Conservation (phyloP, 1,284 basidiomycete genomes). For the Sporisorium exsertum region DNA sequence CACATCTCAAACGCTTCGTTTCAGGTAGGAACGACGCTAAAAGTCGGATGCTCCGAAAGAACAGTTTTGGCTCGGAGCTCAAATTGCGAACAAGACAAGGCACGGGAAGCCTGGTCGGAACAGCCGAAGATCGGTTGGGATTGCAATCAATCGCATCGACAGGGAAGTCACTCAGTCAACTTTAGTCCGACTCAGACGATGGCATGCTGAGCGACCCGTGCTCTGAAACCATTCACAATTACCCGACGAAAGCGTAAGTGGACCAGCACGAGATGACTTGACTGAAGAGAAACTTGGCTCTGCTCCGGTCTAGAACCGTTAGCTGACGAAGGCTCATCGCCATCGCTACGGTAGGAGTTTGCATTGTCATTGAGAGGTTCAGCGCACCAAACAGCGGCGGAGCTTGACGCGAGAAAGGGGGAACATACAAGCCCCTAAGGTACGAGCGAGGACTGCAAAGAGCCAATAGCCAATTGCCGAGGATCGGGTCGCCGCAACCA, state of each 20-base stretch:
- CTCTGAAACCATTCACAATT: neutral
- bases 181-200: neutral
- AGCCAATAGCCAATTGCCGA: neutral
- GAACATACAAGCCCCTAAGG: neutral
- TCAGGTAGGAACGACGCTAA: too few species aligned
- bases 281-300: neutral
- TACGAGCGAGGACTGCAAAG: too few species aligned
- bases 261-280: neutral
- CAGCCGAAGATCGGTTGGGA: conserved; percentile 2
- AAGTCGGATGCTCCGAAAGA: neutral
- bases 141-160: neutral
- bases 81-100: too few species aligned
- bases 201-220: neutral
- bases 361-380: neutral
- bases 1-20: too few species aligned
- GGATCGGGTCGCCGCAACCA: neutral
- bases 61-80: too few species aligned
- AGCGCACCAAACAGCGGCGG: neutral
- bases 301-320: neutral
- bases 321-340: too few species aligned
- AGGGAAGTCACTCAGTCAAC: neutral
- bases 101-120: neutral
- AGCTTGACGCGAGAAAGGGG: neutral
- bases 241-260: neutral
- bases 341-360: too few species aligned